Evolutionary conservation across 2,329 filamentous ascomycete genomes (phyloP), one percentile per base, ranked within the genome.

Genomic region (Trichoderma cornu-damae): DNA sequence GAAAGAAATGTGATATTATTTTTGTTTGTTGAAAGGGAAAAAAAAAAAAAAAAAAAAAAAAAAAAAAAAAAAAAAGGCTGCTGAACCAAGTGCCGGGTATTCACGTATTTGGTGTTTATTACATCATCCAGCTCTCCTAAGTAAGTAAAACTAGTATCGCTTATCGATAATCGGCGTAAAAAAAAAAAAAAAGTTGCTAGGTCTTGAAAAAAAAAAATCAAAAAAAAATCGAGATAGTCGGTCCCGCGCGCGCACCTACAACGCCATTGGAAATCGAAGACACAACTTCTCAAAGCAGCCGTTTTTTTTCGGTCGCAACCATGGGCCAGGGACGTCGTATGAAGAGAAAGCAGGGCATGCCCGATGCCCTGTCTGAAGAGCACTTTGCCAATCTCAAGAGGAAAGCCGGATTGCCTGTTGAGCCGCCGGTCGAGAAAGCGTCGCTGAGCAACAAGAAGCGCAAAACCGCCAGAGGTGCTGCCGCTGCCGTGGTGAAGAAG

Each of bases 301-400:
- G 32, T n/a, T 24, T 35, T 44, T 55, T 35, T 44, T 55, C 26
- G 46, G 24, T 49, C 44, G 35, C 70, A 70, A 84, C 71, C 68
- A 96, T 96, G 92, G 92, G 90, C 78, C 83, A 85, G 61, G 89
- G 91, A 72, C 88, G 91, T 71, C 90, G 92, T 67, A 95, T 96
- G 87, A 60, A 60, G 50, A 89, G 92, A 73, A 96, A 96, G 77
- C 94, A 97, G 82, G 93, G 91, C 57, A 80, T 87, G 63, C 94
- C 94, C 54, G 83, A 88, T 68, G 81, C 88, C 63, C 81, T 96
- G 63, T 90, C 94, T 63, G 90, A 96, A 69, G 83, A 85, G 63
- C 84, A 88, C 68, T 86, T 87, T 66, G 85, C 86, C 50, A 90
- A 86, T 69, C 73, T 87, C 61, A 96, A 97, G 82, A 84, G 92